phyloP scores from a whole-genome alignment of 768 basidiomycete genomes.

The Pleurotus cornucopiae region DNA sequence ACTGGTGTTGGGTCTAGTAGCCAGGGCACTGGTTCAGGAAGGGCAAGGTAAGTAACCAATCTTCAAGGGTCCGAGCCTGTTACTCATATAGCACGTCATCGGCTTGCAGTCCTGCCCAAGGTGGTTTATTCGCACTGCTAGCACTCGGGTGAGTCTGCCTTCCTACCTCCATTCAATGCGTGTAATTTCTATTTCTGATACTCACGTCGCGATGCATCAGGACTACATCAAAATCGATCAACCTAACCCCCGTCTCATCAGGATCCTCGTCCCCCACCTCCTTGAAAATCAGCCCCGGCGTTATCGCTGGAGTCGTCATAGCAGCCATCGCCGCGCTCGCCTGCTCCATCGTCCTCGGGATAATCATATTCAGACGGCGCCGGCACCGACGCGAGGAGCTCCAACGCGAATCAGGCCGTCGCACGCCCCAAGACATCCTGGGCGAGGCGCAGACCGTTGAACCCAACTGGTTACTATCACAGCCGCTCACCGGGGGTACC shows the following conservation, averaged over 20 bases:
- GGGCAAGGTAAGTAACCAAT: constrained; percentile 12
- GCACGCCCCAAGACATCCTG: neutral
- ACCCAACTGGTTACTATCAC: neutral
- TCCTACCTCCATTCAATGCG: neutral
- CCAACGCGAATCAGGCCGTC: neutral
- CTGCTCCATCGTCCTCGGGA: neutral
- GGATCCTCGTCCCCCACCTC: neutral
- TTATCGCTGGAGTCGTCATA: neutral
- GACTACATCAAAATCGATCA: neutral
- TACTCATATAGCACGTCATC: neutral
- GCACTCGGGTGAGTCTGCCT: constrained; percentile 11
- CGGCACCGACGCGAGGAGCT: neutral
- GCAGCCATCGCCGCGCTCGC: neutral
- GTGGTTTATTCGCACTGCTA: constrained; percentile 27
- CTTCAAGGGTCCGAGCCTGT: neutral
- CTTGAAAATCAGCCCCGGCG: neutral
- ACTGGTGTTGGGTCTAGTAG: constrained; percentile 16
- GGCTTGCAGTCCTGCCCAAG: constrained; percentile 23
- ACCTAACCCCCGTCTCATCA: neutral
- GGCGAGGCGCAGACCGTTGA: neutral
- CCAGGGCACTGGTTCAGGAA: neutral
- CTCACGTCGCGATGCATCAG: neutral
- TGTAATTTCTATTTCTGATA: neutral
- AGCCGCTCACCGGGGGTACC: neutral
- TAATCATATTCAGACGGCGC: neutral